phyloP scores from a whole-genome alignment of 2,329 filamentous ascomycete genomes.

The Neopestalotiopsis sp. region DNA sequence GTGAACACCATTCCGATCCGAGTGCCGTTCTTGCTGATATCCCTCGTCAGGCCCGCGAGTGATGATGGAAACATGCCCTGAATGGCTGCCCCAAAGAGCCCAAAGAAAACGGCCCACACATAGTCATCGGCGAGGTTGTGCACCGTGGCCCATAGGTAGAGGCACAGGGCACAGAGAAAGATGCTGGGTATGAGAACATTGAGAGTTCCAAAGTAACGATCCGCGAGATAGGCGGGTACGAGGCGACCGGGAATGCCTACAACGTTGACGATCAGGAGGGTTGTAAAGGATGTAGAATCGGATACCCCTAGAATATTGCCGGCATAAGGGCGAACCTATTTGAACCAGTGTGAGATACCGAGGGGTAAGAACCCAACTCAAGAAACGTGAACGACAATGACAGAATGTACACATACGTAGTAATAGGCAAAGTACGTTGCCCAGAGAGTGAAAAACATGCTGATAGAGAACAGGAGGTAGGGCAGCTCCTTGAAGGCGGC shows the following conservation, averaged over 20 bases:
- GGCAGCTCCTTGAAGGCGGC: constrained; percentile 45
- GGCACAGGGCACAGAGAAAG: neutral
- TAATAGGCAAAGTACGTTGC: neutral
- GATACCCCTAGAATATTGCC: neutral
- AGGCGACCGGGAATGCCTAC: neutral
- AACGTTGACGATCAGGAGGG: neutral
- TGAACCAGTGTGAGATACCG: too few species aligned
- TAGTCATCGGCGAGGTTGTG: neutral
- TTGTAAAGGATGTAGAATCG: neutral
- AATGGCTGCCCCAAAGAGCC: neutral
- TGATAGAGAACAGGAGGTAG: constrained; percentile 33
- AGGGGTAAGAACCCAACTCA: too few species aligned
- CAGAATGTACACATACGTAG: neutral
- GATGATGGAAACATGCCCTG: neutral
- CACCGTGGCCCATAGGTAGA: neutral
- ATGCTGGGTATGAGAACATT: neutral
- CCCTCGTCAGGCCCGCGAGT: neutral
- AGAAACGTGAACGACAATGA: too few species aligned
- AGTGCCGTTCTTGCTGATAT: neutral
- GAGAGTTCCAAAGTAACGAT: neutral
- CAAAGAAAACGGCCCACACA: neutral
- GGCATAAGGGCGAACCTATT: neutral
- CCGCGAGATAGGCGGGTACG: neutral
- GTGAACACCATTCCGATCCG: neutral
- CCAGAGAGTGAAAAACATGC: neutral